phyloP scores from a whole-genome alignment of 768 basidiomycete species.

The Tricholoma matsutake region DNA sequence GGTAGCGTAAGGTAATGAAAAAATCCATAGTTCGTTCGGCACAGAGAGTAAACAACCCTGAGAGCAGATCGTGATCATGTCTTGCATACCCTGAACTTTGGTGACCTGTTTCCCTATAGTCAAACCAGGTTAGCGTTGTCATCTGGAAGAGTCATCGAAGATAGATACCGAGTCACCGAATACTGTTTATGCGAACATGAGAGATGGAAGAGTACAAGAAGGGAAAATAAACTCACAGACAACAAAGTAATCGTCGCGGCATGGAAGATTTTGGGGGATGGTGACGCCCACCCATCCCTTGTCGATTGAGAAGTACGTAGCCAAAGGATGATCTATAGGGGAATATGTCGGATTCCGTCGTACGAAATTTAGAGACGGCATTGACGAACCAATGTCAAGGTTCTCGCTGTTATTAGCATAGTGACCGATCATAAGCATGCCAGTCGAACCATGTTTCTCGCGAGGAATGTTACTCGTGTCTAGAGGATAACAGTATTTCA shows the following conservation, averaged over 20 bases:
- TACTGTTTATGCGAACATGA: conserved; percentile 11
- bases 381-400: conserved; percentile 41
- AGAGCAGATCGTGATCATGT: not conserved
- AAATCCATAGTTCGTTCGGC: not conserved
- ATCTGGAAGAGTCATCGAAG: not conserved
- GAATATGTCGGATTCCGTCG: not conserved
- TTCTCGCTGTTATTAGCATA: conserved; percentile 38
- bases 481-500: conserved; percentile 5
- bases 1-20: not conserved
- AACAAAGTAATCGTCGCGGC: conserved; percentile 24
- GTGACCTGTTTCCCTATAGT: conserved; percentile 26
- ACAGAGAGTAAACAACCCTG: not conserved
- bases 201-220: not conserved
- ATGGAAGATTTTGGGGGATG: conserved; percentile 9
- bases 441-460: conserved; percentile 27
- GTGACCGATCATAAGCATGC: conserved; percentile 43
- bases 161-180: conserved; percentile 29
- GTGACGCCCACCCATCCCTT: conserved; percentile 15
- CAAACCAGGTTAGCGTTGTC: not conserved
- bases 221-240: conserved; percentile 20
- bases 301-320: conserved; percentile 20
- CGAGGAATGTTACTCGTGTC: conserved; percentile 33
- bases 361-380: not conserved
- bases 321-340: conserved; percentile 24
- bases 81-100: conserved; percentile 19